Conservation (phyloP, 768 basidiomycete species). For the Astraeus odoratus region DNA sequence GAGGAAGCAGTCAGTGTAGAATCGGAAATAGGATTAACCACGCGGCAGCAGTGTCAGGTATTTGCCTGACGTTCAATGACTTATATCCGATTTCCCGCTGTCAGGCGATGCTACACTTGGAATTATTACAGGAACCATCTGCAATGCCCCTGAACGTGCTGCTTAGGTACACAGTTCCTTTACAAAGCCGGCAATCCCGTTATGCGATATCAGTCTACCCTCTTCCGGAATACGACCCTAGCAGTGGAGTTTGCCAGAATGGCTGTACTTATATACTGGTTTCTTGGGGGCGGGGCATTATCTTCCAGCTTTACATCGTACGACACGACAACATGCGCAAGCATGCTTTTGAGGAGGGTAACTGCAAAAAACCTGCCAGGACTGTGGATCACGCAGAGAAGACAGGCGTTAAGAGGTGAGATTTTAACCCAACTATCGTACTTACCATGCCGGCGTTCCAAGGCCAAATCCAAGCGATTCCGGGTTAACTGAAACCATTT, state of each 20-base stretch:
- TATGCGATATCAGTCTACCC: not conserved
- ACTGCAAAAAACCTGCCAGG: slow-evolving; percentile 37
- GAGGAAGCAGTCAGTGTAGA: too few species aligned
- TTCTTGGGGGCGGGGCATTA: slow-evolving; percentile 34
- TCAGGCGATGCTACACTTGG: too few species aligned
- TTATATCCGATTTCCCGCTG: too few species aligned
- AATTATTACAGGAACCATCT: too few species aligned
- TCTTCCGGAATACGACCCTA: not conserved
- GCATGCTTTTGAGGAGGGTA: slow-evolving; percentile 31
- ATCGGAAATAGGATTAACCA: too few species aligned
- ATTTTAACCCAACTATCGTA: not conserved
- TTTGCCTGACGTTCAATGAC: too few species aligned
- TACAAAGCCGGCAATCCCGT: too few species aligned
- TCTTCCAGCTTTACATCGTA: slow-evolving; percentile 43
- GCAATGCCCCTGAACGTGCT: too few species aligned
- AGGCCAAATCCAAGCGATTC: not conserved
- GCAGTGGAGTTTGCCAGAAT: not conserved
- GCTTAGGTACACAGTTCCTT: too few species aligned
- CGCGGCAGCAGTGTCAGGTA: too few species aligned
- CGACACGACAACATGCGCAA: slow-evolving; percentile 30
- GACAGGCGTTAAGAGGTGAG: not conserved
- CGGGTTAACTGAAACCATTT: not conserved
- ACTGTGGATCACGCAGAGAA: not conserved
- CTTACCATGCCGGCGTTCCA: not conserved
- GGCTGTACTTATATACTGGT: not conserved